Base-by-base conservation (phyloP, 768 basidiomycete species). In the Suillus lakei region DNA sequence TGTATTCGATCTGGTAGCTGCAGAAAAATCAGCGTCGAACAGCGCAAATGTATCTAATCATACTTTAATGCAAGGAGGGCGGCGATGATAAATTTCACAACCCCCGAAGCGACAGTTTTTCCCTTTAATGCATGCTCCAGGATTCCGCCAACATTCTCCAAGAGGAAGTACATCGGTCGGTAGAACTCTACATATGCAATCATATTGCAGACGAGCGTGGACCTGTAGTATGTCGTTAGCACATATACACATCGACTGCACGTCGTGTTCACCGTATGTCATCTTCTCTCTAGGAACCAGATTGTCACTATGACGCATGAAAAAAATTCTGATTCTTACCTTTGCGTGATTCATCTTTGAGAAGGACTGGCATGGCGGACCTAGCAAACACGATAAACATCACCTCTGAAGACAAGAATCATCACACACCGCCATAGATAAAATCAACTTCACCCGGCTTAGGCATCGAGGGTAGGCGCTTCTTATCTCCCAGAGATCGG, bases 311-410 rank as follows among this genome's bases (percentile, higher is more conserved):
- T 44, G 38, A 58, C 23, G 15, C 34, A 46, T 50, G 32, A 38
- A 1, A 8, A 32, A 38, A 36, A 61, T 10, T 55, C 32, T 23
- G 34, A 34, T n/a, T 69, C 80, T 71, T 65, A 88, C 90, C 72
- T 86, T 87, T 43, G 77, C 74, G 66, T 87, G 86, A 63, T 92
- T 93, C 65, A 88, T 88, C 0, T 76, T 70, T 66, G 87, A 89
- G 68, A 91, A 93, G 3, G 88, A 84, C 67, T 92, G 92, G 69
- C 91, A 93, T 15, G 91, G 91, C 4, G 91, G 90, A 4, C 91
- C 91, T 91, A 63, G 8, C 3, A 60, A 67, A 32, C 38, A 41
- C 9, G 28, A 6, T 51, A 60, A 41, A 56, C 36, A 26, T 62
- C 15, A 62, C 38, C 30, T 15, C 15, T 58, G 21, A 62, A 18